Base-by-base conservation (phyloP, 2,329 filamentous ascomycete species). In the Curvularia verruculosa region DNA sequence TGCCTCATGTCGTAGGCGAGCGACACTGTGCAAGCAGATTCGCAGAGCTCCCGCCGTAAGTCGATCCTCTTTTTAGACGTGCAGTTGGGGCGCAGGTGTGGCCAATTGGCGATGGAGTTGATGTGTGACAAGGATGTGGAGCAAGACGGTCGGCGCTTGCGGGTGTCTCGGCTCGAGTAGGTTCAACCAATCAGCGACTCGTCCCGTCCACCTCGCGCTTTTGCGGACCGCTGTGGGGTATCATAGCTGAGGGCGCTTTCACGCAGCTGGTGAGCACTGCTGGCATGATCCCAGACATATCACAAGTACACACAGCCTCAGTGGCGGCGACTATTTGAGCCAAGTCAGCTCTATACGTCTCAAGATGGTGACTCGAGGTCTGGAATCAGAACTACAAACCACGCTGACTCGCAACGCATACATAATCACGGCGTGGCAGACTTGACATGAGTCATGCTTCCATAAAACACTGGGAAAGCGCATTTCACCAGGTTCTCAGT, bases 131-230 rank as follows among this genome's bases (percentile, higher is more conserved):
- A 49, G 41, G 52, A 37, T 44, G 60, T 57, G 59, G 61, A 61
- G 47, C 58, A 51, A 56, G 57, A 24, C 53, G 50, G 63, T 64
- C 65, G 68, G 71, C 72, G 73, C 73, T 74, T 75, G 63, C 58
- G 49, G 47, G 39, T 55, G 43, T 52, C 45, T 49, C 54, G 54
- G 49, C 49, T 31, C 49, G 28, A 57, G 18, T n/a, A 26, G 36
- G 37, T n/a, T 46, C 21, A 15, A 34, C 72, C 70, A 75, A 74
- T 75, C 47, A 71, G 52, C 39, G 19, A 26, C 45, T 39, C 18
- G 39, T 23, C 28, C 60, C 59, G 41, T 58, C 53, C 56, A 67
- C 50, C 44, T 61, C 55, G 44, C 60, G 36, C 44, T 43, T 54
- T 45, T 49, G 51, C 49, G 29, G 28, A 48, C 40, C 48, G 53